Conservation (phyloP, 768 basidiomycete genomes). For the Cubamyces lactineus region DNA sequence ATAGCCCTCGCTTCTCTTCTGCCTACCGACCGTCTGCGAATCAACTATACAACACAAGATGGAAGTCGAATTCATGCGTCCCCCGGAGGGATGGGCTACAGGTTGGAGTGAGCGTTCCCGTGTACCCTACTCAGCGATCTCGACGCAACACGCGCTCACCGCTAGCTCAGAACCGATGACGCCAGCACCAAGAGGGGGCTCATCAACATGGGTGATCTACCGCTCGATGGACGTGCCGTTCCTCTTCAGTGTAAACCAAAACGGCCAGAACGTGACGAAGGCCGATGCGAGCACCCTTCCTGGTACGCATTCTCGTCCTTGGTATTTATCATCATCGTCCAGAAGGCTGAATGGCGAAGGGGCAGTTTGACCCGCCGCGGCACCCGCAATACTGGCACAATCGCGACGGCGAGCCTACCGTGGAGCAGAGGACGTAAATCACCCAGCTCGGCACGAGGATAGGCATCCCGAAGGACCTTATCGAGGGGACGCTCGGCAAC, state of each 20-base stretch:
- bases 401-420: background rate
- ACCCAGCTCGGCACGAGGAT: background rate
- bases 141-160: no score
- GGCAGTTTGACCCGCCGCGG: background rate
- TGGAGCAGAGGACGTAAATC: background rate
- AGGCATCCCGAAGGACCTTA: background rate
- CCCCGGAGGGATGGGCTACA: constrained; percentile 3
- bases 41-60: no score
- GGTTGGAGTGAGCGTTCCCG: background rate
- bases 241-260: background rate
- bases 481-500: background rate
- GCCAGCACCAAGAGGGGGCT: background rate
- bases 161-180: constrained; percentile 5
- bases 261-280: background rate
- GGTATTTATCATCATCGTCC: background rate
- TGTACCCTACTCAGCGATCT: no score
- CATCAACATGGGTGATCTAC: no score
- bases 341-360: background rate
- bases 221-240: background rate
- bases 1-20: no score
- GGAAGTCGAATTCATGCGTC: background rate
- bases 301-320: no score
- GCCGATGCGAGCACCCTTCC: background rate
- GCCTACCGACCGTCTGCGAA: no score
- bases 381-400: background rate